A percentile compares a stretch with the other conserved stretches of the same genome.
Conservation (phyloP, 176 grass and related monocot species). For the Tillandsia fasciculata region DNA sequence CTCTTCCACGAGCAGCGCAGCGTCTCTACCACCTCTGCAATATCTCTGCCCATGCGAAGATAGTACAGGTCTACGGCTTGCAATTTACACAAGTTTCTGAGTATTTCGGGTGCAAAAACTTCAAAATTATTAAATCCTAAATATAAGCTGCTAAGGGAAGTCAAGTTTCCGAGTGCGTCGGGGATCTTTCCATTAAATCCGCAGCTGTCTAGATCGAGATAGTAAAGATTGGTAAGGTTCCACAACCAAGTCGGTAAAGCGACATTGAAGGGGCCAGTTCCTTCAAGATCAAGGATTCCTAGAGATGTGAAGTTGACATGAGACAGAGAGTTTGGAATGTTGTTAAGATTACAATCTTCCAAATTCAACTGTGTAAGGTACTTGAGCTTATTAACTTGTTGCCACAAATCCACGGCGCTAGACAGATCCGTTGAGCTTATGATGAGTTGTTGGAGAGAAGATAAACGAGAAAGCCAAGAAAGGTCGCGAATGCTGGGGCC, state of each 20-base stretch:
- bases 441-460: conserved; percentile 1
- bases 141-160: not conserved
- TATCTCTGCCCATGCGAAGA: not conserved
- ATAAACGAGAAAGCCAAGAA: not conserved
- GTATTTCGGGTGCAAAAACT: not conserved
- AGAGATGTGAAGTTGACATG: conserved; percentile 5
- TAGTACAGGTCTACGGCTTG: not conserved
- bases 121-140: not conserved
- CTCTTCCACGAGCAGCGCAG: not conserved
- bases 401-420: not conserved
- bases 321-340: not conserved
- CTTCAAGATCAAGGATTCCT: not conserved
- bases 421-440: not conserved
- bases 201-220: not conserved
- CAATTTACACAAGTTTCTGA: not conserved
- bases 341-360: not conserved
- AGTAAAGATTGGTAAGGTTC: not conserved
- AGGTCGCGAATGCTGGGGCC: not conserved
- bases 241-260: not conserved
- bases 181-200: not conserved
- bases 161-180: not conserved
- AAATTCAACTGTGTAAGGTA: not conserved
- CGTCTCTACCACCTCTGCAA: not conserved
- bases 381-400: not conserved
- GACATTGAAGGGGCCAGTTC: not conserved